Evolutionary conservation across 495 filamentous ascomycete species (phyloP), one percentile per base, ranked within the genome.

Genomic region (Usnea hakonensis): DNA sequence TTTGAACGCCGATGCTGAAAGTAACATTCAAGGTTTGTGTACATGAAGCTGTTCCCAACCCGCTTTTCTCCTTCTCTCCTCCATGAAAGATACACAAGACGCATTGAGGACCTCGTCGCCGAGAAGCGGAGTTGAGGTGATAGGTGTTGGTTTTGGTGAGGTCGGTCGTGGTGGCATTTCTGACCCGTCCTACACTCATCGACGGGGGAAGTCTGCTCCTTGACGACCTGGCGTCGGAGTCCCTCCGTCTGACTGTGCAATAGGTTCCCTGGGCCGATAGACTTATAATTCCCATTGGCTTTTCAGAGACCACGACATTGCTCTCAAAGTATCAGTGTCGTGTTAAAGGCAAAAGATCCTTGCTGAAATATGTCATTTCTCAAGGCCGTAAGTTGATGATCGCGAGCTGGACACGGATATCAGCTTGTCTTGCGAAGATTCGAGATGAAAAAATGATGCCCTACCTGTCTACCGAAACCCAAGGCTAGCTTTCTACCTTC

Each of bases 401-500:
- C 40, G 62, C 56, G 35, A 64, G 23, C 62, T 64, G 37, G 10
- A 14, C 10, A 11, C 44, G 0, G 17, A 21, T 16, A 16, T 64
- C 23, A 64, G 46, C 32, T 8, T 28, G 1, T 26, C n/a, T 2
- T n/a, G 54, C 8, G 28, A 13, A 10, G 8, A 36, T 13, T 7
- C 3, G 40, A 1, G n/a, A 21, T 28, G 5, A 6, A 64, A 41
- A 23, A 67, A 23, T 41, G 50, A 26, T 33, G 69, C 84, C n/a
- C 67, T 78, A 91, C 90, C 76, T 85, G 78, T 64, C 82, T 85
- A 61, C 84, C 85, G 30, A 85, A 78, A 21, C 88, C 87, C 69
- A 87, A 89, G 2, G 86, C 88, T 61, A 95, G 77, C 68, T 83
- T 86, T 66, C 87, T 84, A 2, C 89, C 87, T 70, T 90, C 83